A percentile compares a stretch with the other conserved stretches of the same genome.
Evolutionary conservation across 805 yeast species (phyloP).

Genomic region (Lipomyces orientalis): DNA sequence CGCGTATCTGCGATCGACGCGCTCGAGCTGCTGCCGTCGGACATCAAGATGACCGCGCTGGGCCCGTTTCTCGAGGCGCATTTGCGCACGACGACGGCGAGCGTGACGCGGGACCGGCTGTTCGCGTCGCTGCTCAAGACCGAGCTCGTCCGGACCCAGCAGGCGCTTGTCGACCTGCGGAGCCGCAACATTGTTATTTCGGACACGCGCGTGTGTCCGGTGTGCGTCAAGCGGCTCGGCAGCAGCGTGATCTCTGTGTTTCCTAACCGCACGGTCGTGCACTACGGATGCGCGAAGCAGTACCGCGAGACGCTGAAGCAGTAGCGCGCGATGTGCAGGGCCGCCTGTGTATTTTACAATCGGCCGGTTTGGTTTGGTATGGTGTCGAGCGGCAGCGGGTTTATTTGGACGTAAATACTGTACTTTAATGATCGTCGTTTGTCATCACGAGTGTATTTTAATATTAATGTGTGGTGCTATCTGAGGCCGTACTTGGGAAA

Average conservation of each 20-base stretch:
- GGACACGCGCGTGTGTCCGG: constrained; percentile 57
- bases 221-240: constrained; percentile 65
- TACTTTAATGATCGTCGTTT: too few relatives aligned
- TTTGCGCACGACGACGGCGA: constrained; percentile 51
- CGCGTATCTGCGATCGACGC: constrained; percentile 55
- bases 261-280: constrained; percentile 55
- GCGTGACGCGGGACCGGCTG: constrained; percentile 51
- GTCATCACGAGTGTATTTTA: too few relatives aligned
- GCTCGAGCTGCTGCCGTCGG: constrained; percentile 58
- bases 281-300: constrained; percentile 58
- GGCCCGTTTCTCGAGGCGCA: constrained; percentile 53
- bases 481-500: too few relatives aligned
- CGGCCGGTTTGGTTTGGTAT: background rate
- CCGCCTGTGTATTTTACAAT: too few relatives aligned
- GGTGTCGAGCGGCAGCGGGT: too few relatives aligned
- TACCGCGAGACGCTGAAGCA: constrained; percentile 18
- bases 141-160: constrained; percentile 56
- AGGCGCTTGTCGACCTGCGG: constrained; percentile 50
- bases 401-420: too few relatives aligned
- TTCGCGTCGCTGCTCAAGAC: constrained; percentile 59
- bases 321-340: too few relatives aligned
- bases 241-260: constrained; percentile 58
- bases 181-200: constrained; percentile 49
- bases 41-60: constrained; percentile 54
- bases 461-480: too few relatives aligned